Evolutionary conservation across 805 yeast species (phyloP).

Genomic region (Yamadazyma insecticola): DNA sequence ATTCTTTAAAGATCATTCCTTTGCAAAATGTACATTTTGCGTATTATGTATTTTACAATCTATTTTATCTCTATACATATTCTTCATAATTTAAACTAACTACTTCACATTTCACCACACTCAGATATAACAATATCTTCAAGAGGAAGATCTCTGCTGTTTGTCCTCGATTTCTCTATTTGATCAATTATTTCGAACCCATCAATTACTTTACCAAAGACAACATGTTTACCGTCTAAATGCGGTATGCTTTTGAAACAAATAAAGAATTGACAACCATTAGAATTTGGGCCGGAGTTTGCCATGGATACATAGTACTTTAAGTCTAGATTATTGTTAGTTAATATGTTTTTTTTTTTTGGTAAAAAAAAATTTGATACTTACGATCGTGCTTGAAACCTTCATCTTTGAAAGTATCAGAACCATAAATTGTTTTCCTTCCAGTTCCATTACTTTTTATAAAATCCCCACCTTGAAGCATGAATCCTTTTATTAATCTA

Average conservation of each 20-base stretch:
- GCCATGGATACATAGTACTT: constrained; percentile 89
- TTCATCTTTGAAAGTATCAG: constrained; percentile 54
- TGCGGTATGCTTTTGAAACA: constrained; percentile 73
- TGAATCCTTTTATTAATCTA: constrained; percentile 93
- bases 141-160: constrained; percentile 10
- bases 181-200: constrained; percentile 58
- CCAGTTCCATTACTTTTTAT: constrained; percentile 80
- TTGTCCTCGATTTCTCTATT: constrained; percentile 29
- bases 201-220: constrained; percentile 68
- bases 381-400: constrained; percentile 69
- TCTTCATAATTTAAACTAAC: no score
- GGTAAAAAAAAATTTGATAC: no score
- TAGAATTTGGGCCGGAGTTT: constrained; percentile 87
- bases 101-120: constrained; percentile 21
- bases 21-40: no score
- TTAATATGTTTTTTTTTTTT: no score
- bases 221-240: constrained; percentile 77
- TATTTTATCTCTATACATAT: no score
- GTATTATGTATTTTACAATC: no score
- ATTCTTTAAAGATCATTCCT: no score
- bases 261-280: constrained; percentile 87
- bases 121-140: constrained; percentile 10
- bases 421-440: constrained; percentile 80
- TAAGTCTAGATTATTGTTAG: no score
- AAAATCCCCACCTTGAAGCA: constrained; percentile 77